Conservation (phyloP, 208 protist genomes). For the Trypanosoma vivax region DNA sequence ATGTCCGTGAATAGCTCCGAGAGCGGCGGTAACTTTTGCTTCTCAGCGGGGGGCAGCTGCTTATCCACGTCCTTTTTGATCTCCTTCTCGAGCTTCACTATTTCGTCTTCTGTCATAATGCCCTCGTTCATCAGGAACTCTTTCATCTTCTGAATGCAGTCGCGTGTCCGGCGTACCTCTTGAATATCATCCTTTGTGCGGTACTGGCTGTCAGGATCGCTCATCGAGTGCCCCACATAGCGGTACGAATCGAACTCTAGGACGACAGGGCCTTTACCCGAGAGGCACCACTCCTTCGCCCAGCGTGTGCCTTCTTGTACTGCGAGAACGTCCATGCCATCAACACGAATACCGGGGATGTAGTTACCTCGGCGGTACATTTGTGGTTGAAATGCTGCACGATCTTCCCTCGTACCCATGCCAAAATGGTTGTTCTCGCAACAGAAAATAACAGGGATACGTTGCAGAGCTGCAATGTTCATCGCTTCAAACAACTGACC, state of each 20-base stretch:
- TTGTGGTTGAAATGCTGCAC: slow-evolving; percentile 83
- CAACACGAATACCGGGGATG: slow-evolving; percentile 94
- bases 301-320: slow-evolving; percentile 90
- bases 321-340: slow-evolving; percentile 97
- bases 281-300: slow-evolving; percentile 73
- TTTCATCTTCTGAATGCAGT: slow-evolving; percentile 89
- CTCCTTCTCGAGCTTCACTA: slow-evolving; percentile 88
- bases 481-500: slow-evolving; percentile 97
- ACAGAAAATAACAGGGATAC: slow-evolving; percentile 94
- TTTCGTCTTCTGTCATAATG: slow-evolving; percentile 92
- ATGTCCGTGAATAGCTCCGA: slow-evolving; percentile 90
- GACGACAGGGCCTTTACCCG: slow-evolving; percentile 91
- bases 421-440: slow-evolving; percentile 98
- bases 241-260: slow-evolving; percentile 96
- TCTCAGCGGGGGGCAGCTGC: slow-evolving; percentile 86
- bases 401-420: slow-evolving; percentile 95
- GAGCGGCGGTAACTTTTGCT: slow-evolving; percentile 41
- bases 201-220: slow-evolving; percentile 96
- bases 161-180: slow-evolving; percentile 79
- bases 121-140: slow-evolving; percentile 71
- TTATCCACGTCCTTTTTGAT: slow-evolving; percentile 90
- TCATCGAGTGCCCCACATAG: slow-evolving; percentile 98
- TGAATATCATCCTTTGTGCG: slow-evolving; percentile 94
- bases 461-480: slow-evolving; percentile 98
- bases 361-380: slow-evolving; percentile 97